Base-by-base conservation (phyloP, 495 filamentous ascomycete genomes). In the Trichodelitschia bisporula region DNA sequence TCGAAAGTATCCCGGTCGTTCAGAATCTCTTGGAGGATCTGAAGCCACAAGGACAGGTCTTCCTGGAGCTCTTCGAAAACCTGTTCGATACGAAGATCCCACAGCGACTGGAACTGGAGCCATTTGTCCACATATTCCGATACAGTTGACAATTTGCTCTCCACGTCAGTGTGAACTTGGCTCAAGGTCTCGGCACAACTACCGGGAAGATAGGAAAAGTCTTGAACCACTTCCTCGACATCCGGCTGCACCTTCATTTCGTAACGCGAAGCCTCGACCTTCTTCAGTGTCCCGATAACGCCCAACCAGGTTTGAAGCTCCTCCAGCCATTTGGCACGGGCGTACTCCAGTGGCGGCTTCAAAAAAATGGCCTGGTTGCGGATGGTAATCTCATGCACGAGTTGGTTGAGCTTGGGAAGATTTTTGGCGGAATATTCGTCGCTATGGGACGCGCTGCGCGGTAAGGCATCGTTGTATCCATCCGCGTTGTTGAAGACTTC, bases 21-120 rank as follows among this genome's bases (percentile, higher is more conserved):
- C 30, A 89, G 65, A 39, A 99, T 91, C 43, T 95, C 86, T 44
- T 89, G 78, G 14, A 99, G 70, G 4, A 92, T 52, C 47, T 93
- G 80, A 10, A 95, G 62, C 86, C 86, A 99, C 33, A 74, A 66
- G 3, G 77, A 71, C 4, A 99, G 59, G 41, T 93, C 69, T 29
- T 93, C 82, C n/a, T 82, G 77, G 1, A 99, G 57, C 15, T 75
- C 59, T 32, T 84, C 77, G 40, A 90, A 90, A 0, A 99, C 79
- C 36, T 92, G 76, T 40, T 93, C 89, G 3, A 80, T 75, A 44
- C 89, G 82, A 33, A 99, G 56, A 54, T 99, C 86, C 86, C 86
- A 99, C 14, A 99, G 62, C 2, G 84, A 92, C 53, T 99, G 86
- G 53, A 95, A 99, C 44, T 91, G 86, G 20, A 95, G 57, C 86